Conservation (phyloP, 2,329 filamentous ascomycete genomes). For the Aspergillus flavus region DNA sequence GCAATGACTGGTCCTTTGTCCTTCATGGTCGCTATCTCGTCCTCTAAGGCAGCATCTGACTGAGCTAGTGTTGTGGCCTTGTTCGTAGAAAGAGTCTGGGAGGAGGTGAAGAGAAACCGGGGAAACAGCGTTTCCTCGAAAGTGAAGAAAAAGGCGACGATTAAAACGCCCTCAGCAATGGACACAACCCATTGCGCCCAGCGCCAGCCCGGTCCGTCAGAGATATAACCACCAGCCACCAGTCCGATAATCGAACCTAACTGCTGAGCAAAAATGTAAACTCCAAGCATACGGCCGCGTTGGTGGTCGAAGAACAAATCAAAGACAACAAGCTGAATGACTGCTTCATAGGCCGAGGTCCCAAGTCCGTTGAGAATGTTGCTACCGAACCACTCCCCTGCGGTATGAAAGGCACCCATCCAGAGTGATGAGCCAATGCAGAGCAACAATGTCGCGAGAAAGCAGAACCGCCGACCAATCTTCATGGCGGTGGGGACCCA, state of each 20-base stretch:
- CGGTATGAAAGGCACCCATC: neutral
- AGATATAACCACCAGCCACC: neutral
- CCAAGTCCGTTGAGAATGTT: neutral
- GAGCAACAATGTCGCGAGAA: neutral
- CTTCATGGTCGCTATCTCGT: too few relatives aligned
- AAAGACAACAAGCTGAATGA: neutral
- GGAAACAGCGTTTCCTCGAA: constrained; percentile 6
- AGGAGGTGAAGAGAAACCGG: neutral
- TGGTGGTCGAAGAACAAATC: neutral
- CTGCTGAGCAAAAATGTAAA: neutral
- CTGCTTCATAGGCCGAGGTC: neutral
- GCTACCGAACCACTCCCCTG: constrained; percentile 1
- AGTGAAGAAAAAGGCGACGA: constrained; percentile 4
- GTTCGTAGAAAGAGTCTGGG: too few relatives aligned
- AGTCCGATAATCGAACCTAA: neutral
- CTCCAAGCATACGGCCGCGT: neutral
- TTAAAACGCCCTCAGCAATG: constrained; percentile 3
- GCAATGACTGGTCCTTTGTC: too few relatives aligned
- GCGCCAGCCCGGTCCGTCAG: neutral
- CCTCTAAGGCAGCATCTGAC: too few relatives aligned
- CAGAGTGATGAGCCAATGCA: neutral
- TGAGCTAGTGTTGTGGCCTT: too few relatives aligned
- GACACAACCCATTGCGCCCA: constrained; percentile 2
- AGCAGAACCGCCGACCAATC: neutral
- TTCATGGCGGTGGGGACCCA: neutral